phyloP scores from a whole-genome alignment of 495 filamentous ascomycete genomes.

The Lepidopterella palustris region DNA sequence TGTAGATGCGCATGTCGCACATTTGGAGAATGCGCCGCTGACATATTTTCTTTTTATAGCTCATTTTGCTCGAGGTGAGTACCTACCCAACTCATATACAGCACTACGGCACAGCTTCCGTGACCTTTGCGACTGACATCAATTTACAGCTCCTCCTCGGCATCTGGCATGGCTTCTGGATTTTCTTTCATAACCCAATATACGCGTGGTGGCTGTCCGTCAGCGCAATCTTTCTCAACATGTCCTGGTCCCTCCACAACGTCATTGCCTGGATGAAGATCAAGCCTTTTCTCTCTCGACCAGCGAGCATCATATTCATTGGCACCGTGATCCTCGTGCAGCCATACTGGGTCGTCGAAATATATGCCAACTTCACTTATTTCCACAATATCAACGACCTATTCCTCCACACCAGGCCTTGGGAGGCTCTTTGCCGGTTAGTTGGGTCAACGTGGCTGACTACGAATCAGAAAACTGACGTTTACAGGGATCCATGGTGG shows the following conservation, averaged over 20 bases:
- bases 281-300: slow-evolving; percentile 32
- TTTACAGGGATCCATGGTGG: slow-evolving; percentile 54
- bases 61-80: slow-evolving; percentile 37
- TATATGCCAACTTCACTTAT: slow-evolving; percentile 38
- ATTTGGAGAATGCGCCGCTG: neutral
- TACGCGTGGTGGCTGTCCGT: slow-evolving; percentile 36
- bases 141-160: slow-evolving; percentile 32
- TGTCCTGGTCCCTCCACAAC: slow-evolving; percentile 37
- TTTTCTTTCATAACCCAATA: slow-evolving; percentile 31
- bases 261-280: slow-evolving; percentile 41
- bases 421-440: slow-evolving; percentile 46
- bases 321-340: slow-evolving; percentile 32
- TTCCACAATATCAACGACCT: slow-evolving; percentile 34
- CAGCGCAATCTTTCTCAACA: slow-evolving; percentile 35
- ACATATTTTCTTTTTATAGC: slow-evolving; percentile 3
- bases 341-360: slow-evolving; percentile 39
- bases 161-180: slow-evolving; percentile 35
- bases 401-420: slow-evolving; percentile 46
- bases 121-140: slow-evolving; percentile 6
- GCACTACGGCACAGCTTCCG: neutral
- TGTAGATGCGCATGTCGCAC: neutral
- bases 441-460: neutral
- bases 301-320: slow-evolving; percentile 32
- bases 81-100: neutral
- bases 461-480: neutral